Conservation (phyloP, 805 yeast genomes). For the Candida coleopterorum region DNA sequence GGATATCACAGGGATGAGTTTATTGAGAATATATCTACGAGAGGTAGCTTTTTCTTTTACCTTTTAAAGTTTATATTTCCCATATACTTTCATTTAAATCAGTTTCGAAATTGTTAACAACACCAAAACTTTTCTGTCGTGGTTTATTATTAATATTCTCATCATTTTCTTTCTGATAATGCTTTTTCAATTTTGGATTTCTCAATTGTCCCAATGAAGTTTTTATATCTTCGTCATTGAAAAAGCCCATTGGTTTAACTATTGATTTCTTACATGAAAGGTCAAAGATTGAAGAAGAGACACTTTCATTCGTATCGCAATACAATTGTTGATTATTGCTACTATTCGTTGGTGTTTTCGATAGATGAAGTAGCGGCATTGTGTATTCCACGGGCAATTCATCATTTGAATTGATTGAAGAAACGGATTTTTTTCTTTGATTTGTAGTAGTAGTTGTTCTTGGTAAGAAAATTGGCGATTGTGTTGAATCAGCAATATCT, state of each 20-base stretch:
- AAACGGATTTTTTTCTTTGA: slow-evolving; percentile 18
- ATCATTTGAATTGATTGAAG: slow-evolving; percentile 14
- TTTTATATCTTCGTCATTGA: slow-evolving; percentile 19
- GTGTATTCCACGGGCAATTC: slow-evolving; percentile 23
- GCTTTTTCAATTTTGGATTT: slow-evolving; percentile 26
- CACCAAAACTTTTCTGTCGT: slow-evolving; percentile 15
- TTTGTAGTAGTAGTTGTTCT: neutral
- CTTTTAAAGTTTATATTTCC: no score
- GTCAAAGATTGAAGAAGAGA: slow-evolving; percentile 21
- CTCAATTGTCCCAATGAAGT: slow-evolving; percentile 17
- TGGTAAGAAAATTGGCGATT: slow-evolving; percentile 11
- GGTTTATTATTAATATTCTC: slow-evolving; percentile 1
- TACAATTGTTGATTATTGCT: slow-evolving; percentile 19
- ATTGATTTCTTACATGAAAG: slow-evolving; percentile 4
- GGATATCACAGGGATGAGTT: no score
- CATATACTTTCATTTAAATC: no score
- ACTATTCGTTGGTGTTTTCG: slow-evolving; percentile 14
- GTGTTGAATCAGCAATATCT: slow-evolving; percentile 16
- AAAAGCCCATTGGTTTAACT: slow-evolving; percentile 19
- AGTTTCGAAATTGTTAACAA: slow-evolving; percentile 6
- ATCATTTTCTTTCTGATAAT: slow-evolving; percentile 15
- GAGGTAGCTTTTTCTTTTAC: no score
- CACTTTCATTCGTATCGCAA: no score
- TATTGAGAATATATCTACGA: no score
- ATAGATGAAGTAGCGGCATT: slow-evolving; percentile 25